Percentiles rank a stretch among this genome's conserved stretches.
Conservation (phyloP, 208 protist genomes). For the Leishmania arabica region DNA sequence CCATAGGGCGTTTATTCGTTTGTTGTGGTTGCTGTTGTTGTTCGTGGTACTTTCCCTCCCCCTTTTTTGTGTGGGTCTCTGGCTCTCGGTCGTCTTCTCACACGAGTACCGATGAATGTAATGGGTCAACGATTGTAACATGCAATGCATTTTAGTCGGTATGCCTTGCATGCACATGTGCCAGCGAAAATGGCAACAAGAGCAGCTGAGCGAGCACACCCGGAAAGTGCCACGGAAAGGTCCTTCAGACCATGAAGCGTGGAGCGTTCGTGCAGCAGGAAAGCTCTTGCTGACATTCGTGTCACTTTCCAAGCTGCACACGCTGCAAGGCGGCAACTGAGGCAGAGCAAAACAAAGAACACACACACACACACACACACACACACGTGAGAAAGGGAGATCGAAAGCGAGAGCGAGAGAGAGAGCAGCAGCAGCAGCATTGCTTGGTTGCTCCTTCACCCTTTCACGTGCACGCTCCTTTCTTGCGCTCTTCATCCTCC, state of each 20-base stretch:
- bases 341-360: neutral
- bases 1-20: neutral
- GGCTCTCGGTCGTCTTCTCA: neutral
- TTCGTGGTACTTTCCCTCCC: too few species aligned
- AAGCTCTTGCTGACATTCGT: neutral
- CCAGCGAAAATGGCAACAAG: neutral
- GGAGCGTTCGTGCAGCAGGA: neutral
- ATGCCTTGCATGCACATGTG: neutral
- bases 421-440: neutral
- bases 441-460: too few species aligned
- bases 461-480: neutral
- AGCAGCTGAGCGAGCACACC: neutral
- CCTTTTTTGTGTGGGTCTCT: too few species aligned
- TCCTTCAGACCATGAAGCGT: neutral
- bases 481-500: neutral
- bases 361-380: neutral
- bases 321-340: neutral
- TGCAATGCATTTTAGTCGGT: neutral
- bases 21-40: too few species aligned
- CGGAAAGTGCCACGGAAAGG: neutral
- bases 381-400: neutral
- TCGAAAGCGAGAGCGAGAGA: too few species aligned
- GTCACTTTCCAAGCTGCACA: neutral
- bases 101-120: neutral
- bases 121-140: neutral